Base-by-base conservation (phyloP, 2,329 filamentous ascomycete genomes). In the Neophaeococcomyces mojaviensis region DNA sequence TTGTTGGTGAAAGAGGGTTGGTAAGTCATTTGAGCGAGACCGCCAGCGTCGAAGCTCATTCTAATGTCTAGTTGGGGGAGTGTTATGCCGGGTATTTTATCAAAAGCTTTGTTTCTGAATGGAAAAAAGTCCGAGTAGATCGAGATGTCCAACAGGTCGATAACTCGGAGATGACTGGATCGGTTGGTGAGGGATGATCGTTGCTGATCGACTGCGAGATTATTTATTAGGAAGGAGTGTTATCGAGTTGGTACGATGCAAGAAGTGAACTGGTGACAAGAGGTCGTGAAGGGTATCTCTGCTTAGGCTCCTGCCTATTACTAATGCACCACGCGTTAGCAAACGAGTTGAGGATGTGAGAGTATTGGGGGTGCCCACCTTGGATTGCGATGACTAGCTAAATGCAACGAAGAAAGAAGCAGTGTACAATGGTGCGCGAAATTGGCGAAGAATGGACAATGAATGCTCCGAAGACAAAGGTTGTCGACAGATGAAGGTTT, bases 1-100 rank as follows among this genome's bases (percentile, higher is more conserved):
- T 60, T 64, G 59, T 78, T 78, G 63, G 78, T 74, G 66, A 84
- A 75, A 65, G 77, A 71, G 67, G 86, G 86, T 68, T 82, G 78
- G 76, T 88, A 90, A 73, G 88, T 86, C 90, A 97, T 97, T 79
- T 94, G 88, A 92, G 88, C 84, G 76, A 95, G 87, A 92, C 88
- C 88, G 79, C 90, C 90, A 80, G 90, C 83, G 90, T 95, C 85
- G 84, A 94, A 69, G 50, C 55, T 56, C 55, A 56, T 55, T 41
- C 32, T 47, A 40, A 18, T 32, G 28, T 40, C 30, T 39, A 46
- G 35, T 9, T 20, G 18, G 13, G n/a, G 19, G n/a, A 28, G 20
- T 28, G n/a, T 46, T 22, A 15, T 28, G 13, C 16, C 13, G 33
- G 30, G 30, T 43, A 24, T 43, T 15, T 35, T 22, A 16, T 15